phyloP scores from a whole-genome alignment of 2,329 filamentous ascomycete species.

The Diaporthe sp. region DNA sequence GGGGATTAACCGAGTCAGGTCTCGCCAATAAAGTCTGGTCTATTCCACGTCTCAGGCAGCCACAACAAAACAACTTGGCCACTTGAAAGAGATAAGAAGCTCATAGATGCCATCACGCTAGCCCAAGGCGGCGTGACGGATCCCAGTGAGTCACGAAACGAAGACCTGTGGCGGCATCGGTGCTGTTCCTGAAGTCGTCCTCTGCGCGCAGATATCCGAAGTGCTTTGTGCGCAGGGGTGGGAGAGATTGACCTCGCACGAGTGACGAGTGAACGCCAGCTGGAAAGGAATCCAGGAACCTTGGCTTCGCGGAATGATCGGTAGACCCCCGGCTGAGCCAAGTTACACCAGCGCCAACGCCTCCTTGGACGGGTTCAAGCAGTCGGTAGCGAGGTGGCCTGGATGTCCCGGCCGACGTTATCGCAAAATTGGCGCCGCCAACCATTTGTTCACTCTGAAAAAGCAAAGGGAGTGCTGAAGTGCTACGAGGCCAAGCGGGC shows the following conservation, averaged over 20 bases:
- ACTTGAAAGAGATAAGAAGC: neutral
- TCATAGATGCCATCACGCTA: neutral
- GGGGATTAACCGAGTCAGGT: neutral
- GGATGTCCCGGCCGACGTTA: neutral
- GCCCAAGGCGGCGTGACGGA: neutral
- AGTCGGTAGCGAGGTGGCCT: constrained; percentile 6
- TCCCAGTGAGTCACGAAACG: neutral
- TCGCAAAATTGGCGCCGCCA: neutral
- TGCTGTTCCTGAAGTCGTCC: neutral
- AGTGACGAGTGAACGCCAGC: no score
- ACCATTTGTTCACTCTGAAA: neutral
- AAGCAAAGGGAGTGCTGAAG: neutral
- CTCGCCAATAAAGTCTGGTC: neutral
- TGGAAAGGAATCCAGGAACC: no score
- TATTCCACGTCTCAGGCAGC: neutral
- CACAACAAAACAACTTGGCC: neutral
- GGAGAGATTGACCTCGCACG: neutral
- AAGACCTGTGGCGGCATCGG: neutral
- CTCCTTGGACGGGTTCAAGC: neutral
- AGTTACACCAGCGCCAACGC: neutral
- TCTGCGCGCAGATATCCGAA: neutral
- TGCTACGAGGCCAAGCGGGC: neutral
- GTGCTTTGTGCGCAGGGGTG: neutral
- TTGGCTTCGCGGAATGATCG: neutral
- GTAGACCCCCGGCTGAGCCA: neutral